phyloP scores from a whole-genome alignment of 1,284 basidiomycete species.

The Pseudozyma hubeiensis region DNA sequence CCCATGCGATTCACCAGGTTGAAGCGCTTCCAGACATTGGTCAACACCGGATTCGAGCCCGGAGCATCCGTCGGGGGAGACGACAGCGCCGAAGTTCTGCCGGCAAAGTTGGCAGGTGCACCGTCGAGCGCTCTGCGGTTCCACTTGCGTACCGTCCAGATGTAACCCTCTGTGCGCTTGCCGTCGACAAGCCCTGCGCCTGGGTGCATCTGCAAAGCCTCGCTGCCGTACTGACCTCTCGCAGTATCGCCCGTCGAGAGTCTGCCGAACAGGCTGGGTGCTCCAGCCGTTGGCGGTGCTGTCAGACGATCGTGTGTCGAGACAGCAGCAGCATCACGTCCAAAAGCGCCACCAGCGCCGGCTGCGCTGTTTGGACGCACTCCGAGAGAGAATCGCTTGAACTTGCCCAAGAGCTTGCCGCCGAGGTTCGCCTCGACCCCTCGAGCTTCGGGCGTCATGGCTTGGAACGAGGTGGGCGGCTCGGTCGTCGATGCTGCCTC shows the following conservation, averaged over 20 bases:
- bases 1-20: conserved; percentile 54
- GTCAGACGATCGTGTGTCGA: neutral
- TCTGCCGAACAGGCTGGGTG: conserved; percentile 25
- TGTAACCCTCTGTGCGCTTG: conserved; percentile 57
- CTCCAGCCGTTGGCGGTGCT: neutral
- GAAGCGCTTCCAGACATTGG: conserved; percentile 60
- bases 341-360: conserved; percentile 7
- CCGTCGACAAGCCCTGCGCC: conserved; percentile 49
- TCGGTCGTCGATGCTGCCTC: conserved; percentile 17
- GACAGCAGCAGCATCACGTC: conserved; percentile 8
- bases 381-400: conserved; percentile 53
- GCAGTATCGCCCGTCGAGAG: conserved; percentile 8
- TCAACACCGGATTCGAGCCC: conserved; percentile 46
- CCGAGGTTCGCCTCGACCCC: conserved; percentile 45
- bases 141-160: conserved; percentile 62
- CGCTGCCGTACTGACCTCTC: conserved; percentile 6
- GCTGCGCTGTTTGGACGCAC: conserved; percentile 18
- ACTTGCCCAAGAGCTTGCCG: conserved; percentile 55
- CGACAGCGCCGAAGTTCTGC: conserved; percentile 7
- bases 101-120: conserved; percentile 13
- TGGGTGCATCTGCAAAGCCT: conserved; percentile 48
- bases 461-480: conserved; percentile 59
- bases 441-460: conserved; percentile 61
- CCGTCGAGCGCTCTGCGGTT: conserved; percentile 42
- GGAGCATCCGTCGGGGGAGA: conserved; percentile 6